A percentile compares a stretch with the other conserved stretches of the same genome.
phyloP scores from a whole-genome alignment of 2,329 filamentous ascomycete species.

The Stachybotrys chartarum region DNA sequence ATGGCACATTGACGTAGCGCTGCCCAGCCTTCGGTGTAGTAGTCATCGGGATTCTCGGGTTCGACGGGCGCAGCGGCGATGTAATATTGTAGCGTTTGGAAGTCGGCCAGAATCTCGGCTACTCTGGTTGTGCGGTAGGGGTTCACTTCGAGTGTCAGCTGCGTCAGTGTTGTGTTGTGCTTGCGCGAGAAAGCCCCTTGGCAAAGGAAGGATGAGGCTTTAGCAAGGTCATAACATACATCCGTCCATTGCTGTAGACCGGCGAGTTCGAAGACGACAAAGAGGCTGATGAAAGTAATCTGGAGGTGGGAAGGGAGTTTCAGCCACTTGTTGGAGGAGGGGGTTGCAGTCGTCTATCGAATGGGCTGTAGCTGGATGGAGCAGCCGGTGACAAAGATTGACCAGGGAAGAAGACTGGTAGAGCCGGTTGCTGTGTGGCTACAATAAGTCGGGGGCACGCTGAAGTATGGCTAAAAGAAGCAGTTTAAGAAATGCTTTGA shows the following conservation, averaged over 20 bases:
- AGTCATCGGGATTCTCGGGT: constrained; percentile 49
- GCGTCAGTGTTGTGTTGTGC: constrained; percentile 7
- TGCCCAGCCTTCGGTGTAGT: constrained; percentile 57
- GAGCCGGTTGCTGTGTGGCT: neutral
- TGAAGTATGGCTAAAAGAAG: neutral
- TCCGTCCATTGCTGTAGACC: constrained; percentile 13
- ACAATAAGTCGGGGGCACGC: neutral
- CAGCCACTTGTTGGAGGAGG: neutral
- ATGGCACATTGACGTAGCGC: constrained; percentile 54
- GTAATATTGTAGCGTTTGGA: constrained; percentile 54
- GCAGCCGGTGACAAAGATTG: neutral
- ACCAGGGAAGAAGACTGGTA: neutral
- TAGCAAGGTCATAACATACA: constrained; percentile 11
- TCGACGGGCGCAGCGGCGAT: constrained; percentile 51
- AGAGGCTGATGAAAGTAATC: neutral
- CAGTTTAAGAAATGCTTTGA: neutral
- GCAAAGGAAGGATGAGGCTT: neutral
- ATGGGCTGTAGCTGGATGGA: neutral
- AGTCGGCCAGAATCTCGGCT: constrained; percentile 55
- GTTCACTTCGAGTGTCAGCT: constrained; percentile 42
- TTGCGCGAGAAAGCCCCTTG: neutral
- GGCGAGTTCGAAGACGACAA: constrained; percentile 2
- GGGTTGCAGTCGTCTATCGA: neutral
- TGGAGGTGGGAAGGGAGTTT: too few relatives aligned
- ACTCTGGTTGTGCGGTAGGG: constrained; percentile 51